Evolutionary conservation across 495 filamentous ascomycete species (phyloP).

Genomic region (Trypethelium eluteriae): DNA sequence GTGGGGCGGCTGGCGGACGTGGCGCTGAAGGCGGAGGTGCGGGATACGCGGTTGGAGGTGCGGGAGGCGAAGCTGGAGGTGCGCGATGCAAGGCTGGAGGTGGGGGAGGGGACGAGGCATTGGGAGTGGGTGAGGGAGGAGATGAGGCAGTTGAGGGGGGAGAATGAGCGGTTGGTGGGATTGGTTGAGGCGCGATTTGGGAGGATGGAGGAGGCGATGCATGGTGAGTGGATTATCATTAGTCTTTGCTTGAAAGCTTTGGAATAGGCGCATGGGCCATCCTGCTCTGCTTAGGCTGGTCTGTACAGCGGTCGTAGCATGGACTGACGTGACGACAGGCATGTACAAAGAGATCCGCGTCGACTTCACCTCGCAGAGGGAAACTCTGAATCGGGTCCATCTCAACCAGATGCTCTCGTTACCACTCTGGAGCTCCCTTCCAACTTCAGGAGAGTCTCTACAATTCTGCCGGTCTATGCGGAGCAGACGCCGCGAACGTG

Average conservation of each 20-base stretch:
- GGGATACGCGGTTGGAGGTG: neutral
- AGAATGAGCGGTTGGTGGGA: neutral
- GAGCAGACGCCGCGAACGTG: neutral
- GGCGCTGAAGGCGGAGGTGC: neutral
- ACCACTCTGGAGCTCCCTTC: neutral
- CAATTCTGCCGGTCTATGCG: neutral
- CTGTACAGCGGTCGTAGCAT: too few relatives aligned
- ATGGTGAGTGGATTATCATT: neutral
- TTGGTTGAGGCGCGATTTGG: neutral
- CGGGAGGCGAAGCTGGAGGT: neutral
- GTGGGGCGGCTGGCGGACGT: neutral
- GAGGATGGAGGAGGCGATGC: neutral
- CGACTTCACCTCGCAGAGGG: neutral
- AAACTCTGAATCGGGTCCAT: neutral
- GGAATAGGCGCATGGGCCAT: neutral
- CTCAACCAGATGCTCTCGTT: neutral
- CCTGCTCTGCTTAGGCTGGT: too few relatives aligned
- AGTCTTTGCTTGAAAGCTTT: neutral
- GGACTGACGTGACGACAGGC: neutral
- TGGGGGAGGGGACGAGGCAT: neutral
- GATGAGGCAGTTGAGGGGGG: neutral
- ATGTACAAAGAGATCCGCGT: slow-evolving; percentile 1
- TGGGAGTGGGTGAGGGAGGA: neutral
- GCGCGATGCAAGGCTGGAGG: neutral
- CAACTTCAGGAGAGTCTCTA: neutral